phyloP scores from a whole-genome alignment of 345 rosid species.

The Lepidium didymum region DNA sequence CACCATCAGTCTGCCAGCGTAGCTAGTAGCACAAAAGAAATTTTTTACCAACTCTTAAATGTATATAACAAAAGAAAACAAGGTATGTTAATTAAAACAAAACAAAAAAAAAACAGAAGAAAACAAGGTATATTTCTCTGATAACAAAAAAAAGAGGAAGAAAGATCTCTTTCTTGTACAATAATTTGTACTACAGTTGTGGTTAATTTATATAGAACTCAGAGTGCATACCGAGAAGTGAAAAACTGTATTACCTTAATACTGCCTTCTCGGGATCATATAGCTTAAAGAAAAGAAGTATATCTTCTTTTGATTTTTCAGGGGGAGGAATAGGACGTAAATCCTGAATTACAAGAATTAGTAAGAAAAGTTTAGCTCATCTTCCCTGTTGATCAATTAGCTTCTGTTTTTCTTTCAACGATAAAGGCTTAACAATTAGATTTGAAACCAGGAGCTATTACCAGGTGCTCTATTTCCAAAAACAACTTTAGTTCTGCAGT shows the following conservation, averaged over 20 bases:
- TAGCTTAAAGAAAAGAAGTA: conserved; percentile 85
- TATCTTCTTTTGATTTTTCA: conserved; percentile 74
- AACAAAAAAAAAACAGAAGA: too few relatives aligned
- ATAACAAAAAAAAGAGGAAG: not conserved
- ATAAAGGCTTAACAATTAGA: not conserved
- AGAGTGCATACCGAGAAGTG: not conserved
- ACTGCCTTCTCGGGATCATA: conserved; percentile 75
- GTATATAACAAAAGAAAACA: not conserved
- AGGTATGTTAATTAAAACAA: too few relatives aligned
- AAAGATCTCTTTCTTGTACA: not conserved
- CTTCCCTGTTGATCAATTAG: not conserved
- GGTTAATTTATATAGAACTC: not conserved
- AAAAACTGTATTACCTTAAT: conserved; percentile 44
- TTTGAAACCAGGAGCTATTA: conserved; percentile 23
- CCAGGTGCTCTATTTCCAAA: conserved; percentile 75
- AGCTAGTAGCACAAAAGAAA: conserved; percentile 31
- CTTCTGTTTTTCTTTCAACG: conserved; percentile 2
- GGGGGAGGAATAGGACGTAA: conserved; percentile 56
- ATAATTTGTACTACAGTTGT: not conserved
- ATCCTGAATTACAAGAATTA: conserved; percentile 43
- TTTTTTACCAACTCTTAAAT: not conserved
- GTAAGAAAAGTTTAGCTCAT: not conserved
- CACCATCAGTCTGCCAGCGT: conserved; percentile 78
- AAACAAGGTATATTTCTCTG: not conserved
- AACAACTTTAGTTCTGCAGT: conserved; percentile 87